Base-by-base conservation (phyloP, 73 alveolate species). In the Halteria grandinella region DNA sequence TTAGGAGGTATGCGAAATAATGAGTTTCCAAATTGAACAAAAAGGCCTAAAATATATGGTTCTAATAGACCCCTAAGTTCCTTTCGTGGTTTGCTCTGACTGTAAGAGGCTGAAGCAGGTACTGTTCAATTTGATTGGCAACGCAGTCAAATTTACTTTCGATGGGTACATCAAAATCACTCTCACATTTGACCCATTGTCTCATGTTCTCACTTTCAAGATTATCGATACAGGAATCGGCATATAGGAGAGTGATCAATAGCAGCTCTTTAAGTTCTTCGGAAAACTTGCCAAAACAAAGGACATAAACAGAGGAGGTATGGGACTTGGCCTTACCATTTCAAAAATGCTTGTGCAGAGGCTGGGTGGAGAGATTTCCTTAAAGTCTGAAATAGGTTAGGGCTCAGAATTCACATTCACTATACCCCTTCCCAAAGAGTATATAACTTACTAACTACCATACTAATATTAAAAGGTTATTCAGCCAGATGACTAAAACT, bases 151-250 rank as follows among this genome's bases (percentile, higher is more conserved):
- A 25, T 62, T 62, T 62, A 62, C 78, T 37, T 62, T 39, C 25
- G 24, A 34, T 2, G 78, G 78, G 3, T 41, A 34, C 18, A 31
- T 62, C 4, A 40, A 6, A 1, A 20, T 62, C 6, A 39, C 6
- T 11, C 18, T 62, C 7, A 17, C 53, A 4, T 18, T 18, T n/a
- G 3, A 17, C n/a, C n/a, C n/a, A n/a, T n/a, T n/a, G 12, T 5
- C 36, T 62, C 44, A 10, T 11, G 10, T 1, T 20, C 23, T 62
- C 6, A 39, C 1, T 10, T 29, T 51, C 5, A 11, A 34, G 7
- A 24, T 66, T 6, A 66, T 25, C 14, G 81, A 66, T 48, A 47
- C 81, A 33, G 81, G 81, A n/a, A 47, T 66, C 1, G 81, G 81
- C 29, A 66, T 66, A 3, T 7, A 44, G 23, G 18, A 69, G 33